These are phyloP conservation scores for Neonectria punicea DNA, from an alignment of 2,329 filamentous ascomycete genomes.

Conservation along the genomic window DNA sequence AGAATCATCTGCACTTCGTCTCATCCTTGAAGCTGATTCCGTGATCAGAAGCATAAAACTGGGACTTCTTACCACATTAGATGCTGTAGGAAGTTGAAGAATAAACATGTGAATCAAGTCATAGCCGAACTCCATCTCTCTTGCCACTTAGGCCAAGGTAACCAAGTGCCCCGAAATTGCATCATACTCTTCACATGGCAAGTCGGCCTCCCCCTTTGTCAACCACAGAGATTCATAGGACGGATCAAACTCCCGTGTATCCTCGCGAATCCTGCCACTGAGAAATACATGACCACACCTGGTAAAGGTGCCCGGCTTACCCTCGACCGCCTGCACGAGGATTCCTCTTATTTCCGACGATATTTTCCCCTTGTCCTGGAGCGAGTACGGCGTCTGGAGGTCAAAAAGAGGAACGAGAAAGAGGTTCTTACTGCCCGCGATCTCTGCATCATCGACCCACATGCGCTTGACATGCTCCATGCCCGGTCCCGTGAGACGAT, in stretches of 20 bases:
- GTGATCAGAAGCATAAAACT: too few relatives aligned
- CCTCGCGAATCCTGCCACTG: not conserved
- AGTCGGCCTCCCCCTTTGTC: not conserved
- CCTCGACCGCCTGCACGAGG: constrained; percentile 7
- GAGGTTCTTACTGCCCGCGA: constrained; percentile 2
- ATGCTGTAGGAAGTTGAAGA: too few relatives aligned
- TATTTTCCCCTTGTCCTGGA: constrained; percentile 16
- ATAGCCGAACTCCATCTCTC: too few relatives aligned
- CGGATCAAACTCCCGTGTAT: constrained; percentile 12
- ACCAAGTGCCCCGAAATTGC: constrained; percentile 13
- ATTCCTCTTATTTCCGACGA: constrained; percentile 15
- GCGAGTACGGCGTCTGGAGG: constrained; percentile 3
- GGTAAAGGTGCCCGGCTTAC: constrained; percentile 1
- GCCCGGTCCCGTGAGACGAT: not conserved
- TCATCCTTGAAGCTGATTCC: too few relatives aligned
- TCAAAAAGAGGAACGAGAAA: constrained; percentile 24
- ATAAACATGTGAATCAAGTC: too few relatives aligned
- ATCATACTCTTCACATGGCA: constrained; percentile 21
- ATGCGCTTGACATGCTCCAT: constrained; percentile 5
- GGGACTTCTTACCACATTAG: too few relatives aligned
- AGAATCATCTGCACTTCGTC: too few relatives aligned
- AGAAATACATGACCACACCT: constrained; percentile 24
- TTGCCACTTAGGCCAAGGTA: not conserved
- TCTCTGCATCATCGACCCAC: constrained; percentile 10
- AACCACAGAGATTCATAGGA: constrained; percentile 10